Conservation (phyloP, 2,329 filamentous ascomycete species). For the Penicillium nordicum region DNA sequence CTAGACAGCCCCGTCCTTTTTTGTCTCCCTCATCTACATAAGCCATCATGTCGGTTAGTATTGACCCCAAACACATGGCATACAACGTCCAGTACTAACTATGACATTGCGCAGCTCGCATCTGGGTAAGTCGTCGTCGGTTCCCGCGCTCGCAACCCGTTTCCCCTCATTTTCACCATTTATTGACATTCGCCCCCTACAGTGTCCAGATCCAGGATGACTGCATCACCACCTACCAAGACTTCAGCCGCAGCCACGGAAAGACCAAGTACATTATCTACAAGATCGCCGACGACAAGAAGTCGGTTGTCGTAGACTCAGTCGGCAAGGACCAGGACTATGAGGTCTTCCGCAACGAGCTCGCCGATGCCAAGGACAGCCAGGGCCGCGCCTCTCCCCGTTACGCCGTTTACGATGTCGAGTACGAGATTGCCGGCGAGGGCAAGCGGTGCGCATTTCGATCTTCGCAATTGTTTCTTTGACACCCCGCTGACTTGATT, state of each 20-base stretch:
- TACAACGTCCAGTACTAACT: conserved; percentile 7
- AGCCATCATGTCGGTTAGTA: conserved; percentile 37
- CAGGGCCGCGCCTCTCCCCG: conserved; percentile 46
- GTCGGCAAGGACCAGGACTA: conserved; percentile 45
- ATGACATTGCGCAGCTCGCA: conserved; percentile 29
- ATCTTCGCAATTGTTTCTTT: not conserved
- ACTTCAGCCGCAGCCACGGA: conserved; percentile 45
- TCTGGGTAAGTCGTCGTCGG: conserved; percentile 30
- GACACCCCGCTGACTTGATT: conserved; percentile 16
- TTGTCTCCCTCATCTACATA: conserved; percentile 20
- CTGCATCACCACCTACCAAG: conserved; percentile 47
- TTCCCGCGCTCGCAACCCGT: conserved; percentile 1
- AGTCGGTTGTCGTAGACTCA: conserved; percentile 49
- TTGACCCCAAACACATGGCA: not conserved
- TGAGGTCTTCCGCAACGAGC: conserved; percentile 48
- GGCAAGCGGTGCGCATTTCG: conserved; percentile 44
- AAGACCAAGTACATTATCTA: conserved; percentile 51
- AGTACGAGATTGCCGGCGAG: conserved; percentile 49
- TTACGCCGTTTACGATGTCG: conserved; percentile 51
- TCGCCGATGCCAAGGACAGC: conserved; percentile 42
- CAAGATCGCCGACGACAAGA: conserved; percentile 52
- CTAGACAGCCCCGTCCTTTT: conserved; percentile 25
- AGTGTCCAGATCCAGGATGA: conserved; percentile 49
- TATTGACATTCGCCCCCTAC: conserved; percentile 22
- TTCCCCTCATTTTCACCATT: conserved; percentile 5